A percentile compares a stretch with the other conserved stretches of the same genome.
phyloP scores from a whole-genome alignment of 2,329 filamentous ascomycete species.

The Penicillium thymicola region DNA sequence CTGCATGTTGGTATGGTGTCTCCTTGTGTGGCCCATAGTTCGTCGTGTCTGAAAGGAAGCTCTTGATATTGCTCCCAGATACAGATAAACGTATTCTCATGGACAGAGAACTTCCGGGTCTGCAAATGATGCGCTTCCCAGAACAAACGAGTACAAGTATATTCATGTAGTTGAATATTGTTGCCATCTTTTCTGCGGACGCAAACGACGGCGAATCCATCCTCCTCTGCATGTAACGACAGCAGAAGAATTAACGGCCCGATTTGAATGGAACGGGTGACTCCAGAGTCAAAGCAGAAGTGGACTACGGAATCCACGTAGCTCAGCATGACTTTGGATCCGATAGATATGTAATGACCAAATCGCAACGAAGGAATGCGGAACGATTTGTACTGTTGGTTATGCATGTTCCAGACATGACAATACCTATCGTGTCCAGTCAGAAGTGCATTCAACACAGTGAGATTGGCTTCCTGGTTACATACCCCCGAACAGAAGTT shows the following conservation, averaged over 20 bases:
- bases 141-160: fast-evolving
- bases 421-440: constrained; percentile 22
- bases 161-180: not conserved
- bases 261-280: constrained; percentile 14
- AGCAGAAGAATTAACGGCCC: constrained; percentile 11
- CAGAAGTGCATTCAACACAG: not conserved
- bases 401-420: constrained; percentile 30
- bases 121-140: not conserved
- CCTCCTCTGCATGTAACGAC: constrained; percentile 13
- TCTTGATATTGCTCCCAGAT: not conserved
- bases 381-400: constrained; percentile 20
- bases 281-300: constrained; percentile 19
- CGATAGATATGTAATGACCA: constrained; percentile 19
- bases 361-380: constrained; percentile 26
- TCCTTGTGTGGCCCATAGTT: not conserved
- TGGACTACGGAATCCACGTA: constrained; percentile 21
- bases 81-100: not conserved
- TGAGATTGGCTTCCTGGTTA: not conserved
- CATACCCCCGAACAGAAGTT: constrained; percentile 2
- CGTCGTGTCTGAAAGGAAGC: not conserved
- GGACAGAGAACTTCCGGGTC: not conserved
- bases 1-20: not conserved
- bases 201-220: constrained; percentile 19
- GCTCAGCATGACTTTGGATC: constrained; percentile 22
- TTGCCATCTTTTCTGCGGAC: not conserved